These are phyloP conservation scores for Thelephora ganbajun DNA, from an alignment of 768 basidiomycete genomes.

Conservation along the genomic window DNA sequence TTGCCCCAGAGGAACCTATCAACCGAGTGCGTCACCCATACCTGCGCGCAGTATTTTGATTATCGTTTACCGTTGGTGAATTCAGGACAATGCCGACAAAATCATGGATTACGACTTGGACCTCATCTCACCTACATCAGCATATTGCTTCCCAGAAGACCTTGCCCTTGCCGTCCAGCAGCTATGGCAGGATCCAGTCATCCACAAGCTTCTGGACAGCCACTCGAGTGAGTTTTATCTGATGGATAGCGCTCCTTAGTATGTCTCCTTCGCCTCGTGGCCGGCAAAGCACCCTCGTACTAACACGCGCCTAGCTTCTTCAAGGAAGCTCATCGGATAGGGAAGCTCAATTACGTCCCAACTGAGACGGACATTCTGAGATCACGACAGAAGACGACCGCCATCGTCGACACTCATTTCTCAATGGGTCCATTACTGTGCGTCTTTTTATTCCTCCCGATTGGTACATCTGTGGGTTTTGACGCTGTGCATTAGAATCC, in stretches of 20 bases:
- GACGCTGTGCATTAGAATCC: constrained; percentile 22
- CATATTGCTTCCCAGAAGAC: constrained; percentile 40
- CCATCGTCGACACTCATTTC: constrained; percentile 82
- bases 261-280: constrained; percentile 18
- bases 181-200: constrained; percentile 57
- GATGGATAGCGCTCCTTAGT: constrained; percentile 93
- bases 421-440: constrained; percentile 41
- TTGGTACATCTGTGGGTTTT: neutral
- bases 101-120: constrained; percentile 40
- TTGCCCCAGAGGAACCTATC: constrained; percentile 54
- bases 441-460: constrained; percentile 3
- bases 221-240: constrained; percentile 73
- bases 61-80: constrained; percentile 6
- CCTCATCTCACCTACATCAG: constrained; percentile 26
- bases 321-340: constrained; percentile 72
- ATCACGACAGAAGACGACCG: constrained; percentile 80
- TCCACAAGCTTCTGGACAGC: constrained; percentile 29
- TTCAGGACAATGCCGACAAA: constrained; percentile 35
- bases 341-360: constrained; percentile 66
- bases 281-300: neutral
- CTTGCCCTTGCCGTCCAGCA: constrained; percentile 57
- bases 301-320: constrained; percentile 51
- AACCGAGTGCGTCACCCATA: constrained; percentile 36
- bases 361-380: constrained; percentile 78
- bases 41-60: constrained; percentile 1